A percentile compares a stretch with the other conserved stretches of the same genome.
These are phyloP conservation scores for Akanthomyces lecanii DNA, from an alignment of 2,329 filamentous ascomycete genomes.

Conservation along the genomic window DNA sequence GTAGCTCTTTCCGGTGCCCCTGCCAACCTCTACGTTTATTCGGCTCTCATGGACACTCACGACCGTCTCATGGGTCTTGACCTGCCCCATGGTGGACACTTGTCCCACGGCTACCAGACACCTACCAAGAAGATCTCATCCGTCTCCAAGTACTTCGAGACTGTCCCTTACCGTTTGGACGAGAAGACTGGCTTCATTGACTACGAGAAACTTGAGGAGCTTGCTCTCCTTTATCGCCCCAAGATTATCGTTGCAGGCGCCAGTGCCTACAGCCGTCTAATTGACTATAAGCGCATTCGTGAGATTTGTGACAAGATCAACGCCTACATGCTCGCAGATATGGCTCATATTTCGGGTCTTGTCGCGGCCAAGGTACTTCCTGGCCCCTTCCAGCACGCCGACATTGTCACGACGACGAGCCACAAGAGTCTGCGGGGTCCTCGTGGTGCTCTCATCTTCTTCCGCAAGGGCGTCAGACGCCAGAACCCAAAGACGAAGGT, in stretches of 20 bases:
- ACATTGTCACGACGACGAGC: slow-evolving; percentile 95
- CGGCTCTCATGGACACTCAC: slow-evolving; percentile 85
- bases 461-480: slow-evolving; percentile 82
- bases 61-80: slow-evolving; percentile 97
- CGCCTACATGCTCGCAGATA: slow-evolving; percentile 90
- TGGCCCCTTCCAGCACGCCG: slow-evolving; percentile 81
- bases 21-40: slow-evolving; percentile 89
- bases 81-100: slow-evolving; percentile 90
- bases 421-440: slow-evolving; percentile 97
- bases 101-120: slow-evolving; percentile 96
- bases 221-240: slow-evolving; percentile 83
- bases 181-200: slow-evolving; percentile 90
- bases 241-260: slow-evolving; percentile 95
- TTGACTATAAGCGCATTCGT: slow-evolving; percentile 91
- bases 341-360: slow-evolving; percentile 95
- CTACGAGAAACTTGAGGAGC: slow-evolving; percentile 85
- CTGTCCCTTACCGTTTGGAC: slow-evolving; percentile 87
- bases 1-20: slow-evolving; percentile 70
- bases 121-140: slow-evolving; percentile 94
- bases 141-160: slow-evolving; percentile 98
- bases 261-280: slow-evolving; percentile 91
- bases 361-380: slow-evolving; percentile 89
- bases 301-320: slow-evolving; percentile 87
- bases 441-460: slow-evolving; percentile 97
- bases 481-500: slow-evolving; percentile 81